Conservation (phyloP, 2,329 filamentous ascomycete genomes). For the Cordyceps cicadae region DNA sequence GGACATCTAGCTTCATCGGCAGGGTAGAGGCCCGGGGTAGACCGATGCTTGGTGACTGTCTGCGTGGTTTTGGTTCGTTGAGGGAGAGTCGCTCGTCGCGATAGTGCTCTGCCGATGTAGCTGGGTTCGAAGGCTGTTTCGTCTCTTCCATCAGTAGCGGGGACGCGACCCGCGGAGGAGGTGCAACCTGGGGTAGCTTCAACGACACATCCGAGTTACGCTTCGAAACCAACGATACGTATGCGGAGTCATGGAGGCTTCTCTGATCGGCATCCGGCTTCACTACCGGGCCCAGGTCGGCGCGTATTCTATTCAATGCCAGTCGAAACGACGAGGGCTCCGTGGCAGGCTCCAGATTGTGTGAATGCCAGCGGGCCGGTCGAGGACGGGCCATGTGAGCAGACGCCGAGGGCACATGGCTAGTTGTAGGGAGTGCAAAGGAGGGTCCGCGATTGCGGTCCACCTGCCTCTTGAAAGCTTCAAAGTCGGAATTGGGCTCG, state of each 20-base stretch:
- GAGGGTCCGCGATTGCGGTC: constrained; percentile 49
- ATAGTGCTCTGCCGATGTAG: constrained; percentile 34
- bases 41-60: constrained; percentile 23
- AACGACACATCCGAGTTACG: constrained; percentile 42
- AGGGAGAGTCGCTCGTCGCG: constrained; percentile 48
- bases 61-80: constrained; percentile 36
- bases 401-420: constrained; percentile 25
- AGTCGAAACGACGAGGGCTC: constrained; percentile 8
- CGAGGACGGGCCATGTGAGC: constrained; percentile 30
- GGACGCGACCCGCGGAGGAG: constrained; percentile 35
- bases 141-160: constrained; percentile 24
- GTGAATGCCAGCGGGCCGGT: constrained; percentile 40
- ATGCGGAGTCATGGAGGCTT: constrained; percentile 43
- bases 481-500: constrained; percentile 73
- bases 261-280: constrained; percentile 29
- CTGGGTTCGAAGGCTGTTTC: constrained; percentile 7
- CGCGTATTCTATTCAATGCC: constrained; percentile 6
- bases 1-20: constrained; percentile 41
- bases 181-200: constrained; percentile 31
- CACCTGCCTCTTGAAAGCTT: constrained; percentile 67
- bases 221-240: constrained; percentile 47
- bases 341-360: constrained; percentile 18
- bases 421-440: constrained; percentile 39
- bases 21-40: constrained; percentile 39
- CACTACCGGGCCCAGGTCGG: constrained; percentile 10